These are phyloP conservation scores for Ulota crispa DNA, from an alignment of 225 moss, liverwort and hornwort species.

Conservation along the genomic window DNA sequence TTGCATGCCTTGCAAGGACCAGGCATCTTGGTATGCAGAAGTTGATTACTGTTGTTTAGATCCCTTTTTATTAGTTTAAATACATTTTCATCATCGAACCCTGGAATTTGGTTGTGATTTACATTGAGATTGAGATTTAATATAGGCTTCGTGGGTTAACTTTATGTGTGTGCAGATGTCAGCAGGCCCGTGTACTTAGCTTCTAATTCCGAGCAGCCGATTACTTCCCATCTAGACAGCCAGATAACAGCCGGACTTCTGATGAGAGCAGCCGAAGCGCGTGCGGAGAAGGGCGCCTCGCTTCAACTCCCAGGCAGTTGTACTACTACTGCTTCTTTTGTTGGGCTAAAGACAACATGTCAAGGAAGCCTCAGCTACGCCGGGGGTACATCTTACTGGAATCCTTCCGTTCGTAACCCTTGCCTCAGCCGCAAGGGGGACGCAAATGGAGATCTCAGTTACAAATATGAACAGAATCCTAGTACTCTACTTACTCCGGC, in stretches of 20 bases:
- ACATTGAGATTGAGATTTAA: not conserved
- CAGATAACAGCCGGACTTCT: constrained; percentile 45
- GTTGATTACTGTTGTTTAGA: not conserved
- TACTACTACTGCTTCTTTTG: constrained; percentile 29
- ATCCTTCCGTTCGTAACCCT: constrained; percentile 27
- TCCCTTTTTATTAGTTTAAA: not conserved
- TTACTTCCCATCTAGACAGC: constrained; percentile 17
- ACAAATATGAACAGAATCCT: constrained; percentile 13
- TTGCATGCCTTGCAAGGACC: not conserved
- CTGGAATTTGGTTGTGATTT: not conserved
- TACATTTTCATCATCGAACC: not conserved
- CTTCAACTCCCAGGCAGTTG: constrained; percentile 2
- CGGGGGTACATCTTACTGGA: constrained; percentile 51
- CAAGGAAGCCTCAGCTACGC: constrained; percentile 58
- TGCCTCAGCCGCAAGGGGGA: constrained; percentile 4
- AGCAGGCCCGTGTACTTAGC: constrained; percentile 10
- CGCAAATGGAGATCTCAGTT: not conserved
- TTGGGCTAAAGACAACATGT: constrained; percentile 53
- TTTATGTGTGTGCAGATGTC: constrained; percentile 12
- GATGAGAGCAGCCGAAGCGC: constrained; percentile 43
- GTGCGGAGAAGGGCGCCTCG: constrained; percentile 33
- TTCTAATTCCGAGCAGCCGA: not conserved
- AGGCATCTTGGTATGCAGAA: not conserved
- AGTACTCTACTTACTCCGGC: not conserved
- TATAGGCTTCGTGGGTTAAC: not conserved